Evolutionary conservation across 805 yeast species (phyloP).

Genomic region (Candida loeiensis): DNA sequence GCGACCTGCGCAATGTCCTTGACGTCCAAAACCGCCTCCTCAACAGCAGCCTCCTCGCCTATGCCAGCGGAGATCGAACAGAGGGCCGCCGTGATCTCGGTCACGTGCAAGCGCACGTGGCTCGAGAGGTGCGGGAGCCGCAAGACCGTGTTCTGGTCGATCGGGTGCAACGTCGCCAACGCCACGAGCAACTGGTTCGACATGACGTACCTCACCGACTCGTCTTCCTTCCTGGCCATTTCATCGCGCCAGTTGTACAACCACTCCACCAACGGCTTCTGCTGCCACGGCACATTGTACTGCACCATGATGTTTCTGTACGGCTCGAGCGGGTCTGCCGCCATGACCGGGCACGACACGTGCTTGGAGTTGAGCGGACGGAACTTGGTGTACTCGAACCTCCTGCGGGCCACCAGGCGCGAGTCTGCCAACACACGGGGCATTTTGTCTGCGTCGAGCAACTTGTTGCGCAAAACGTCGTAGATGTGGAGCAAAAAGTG

Average conservation of each 20-base stretch:
- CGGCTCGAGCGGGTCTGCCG: constrained; percentile 53
- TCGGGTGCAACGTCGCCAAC: constrained; percentile 57
- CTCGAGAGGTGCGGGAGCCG: constrained; percentile 46
- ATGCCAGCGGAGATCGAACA: constrained; percentile 34
- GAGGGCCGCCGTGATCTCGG: constrained; percentile 57
- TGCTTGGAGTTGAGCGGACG: constrained; percentile 37
- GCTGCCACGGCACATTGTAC: constrained; percentile 57
- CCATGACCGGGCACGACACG: constrained; percentile 48
- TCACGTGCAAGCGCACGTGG: constrained; percentile 54
- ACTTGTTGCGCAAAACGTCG: constrained; percentile 64
- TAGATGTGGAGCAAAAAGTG: constrained; percentile 82
- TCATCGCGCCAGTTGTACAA: constrained; percentile 82
- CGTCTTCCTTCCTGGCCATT: constrained; percentile 74
- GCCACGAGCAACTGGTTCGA: constrained; percentile 72
- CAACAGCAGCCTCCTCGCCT: constrained; percentile 14
- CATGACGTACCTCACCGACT: constrained; percentile 79
- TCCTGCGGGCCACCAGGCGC: constrained; percentile 70
- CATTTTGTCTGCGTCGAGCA: constrained; percentile 46
- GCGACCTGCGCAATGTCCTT: constrained; percentile 4
- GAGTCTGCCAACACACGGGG: constrained; percentile 70
- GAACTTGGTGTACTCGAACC: constrained; percentile 77
- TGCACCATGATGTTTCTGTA: constrained; percentile 60
- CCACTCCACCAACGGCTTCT: constrained; percentile 52
- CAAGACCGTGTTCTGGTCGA: constrained; percentile 50
- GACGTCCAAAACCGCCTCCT: constrained; percentile 2